Evolutionary conservation across 177 flowering plant species (phyloP), one percentile per base, ranked within the genome.

Genomic region (Telopea speciosissima): DNA sequence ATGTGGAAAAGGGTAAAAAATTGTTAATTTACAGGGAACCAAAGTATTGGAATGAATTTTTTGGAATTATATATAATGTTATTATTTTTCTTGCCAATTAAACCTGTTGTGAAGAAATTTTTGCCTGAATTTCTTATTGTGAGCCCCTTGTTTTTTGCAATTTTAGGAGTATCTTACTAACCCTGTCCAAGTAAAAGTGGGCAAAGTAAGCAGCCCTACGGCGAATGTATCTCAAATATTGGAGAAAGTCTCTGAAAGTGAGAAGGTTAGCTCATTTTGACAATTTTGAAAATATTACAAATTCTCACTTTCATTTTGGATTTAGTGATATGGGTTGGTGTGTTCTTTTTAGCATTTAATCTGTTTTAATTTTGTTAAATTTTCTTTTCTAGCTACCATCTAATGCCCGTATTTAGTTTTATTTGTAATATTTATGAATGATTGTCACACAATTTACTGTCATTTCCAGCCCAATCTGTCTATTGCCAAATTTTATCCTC

Each of bases 191-290:
- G 88, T 87, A 44, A 87, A 84, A 81, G 88, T 87, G 69, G 90
- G 90, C 63, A 85, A 84, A 83, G 90, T 85, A 22, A 85, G 88
- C 69, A 79, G 85, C 72, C 90, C 90, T n/a, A 87, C 88, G 22
- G 83, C 85, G 26, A 87, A 85, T 77, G 88, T 87, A 24, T 76
- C 82, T 63, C 90, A 87, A 72, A 45, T 69, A 42, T 71, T 87
- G 81, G 80, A 80, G 82, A 87, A 83, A 76, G 82, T 81, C 68
- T 61, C 81, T 68, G 88, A 85, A 66, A 81, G 64, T 81, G 90
- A 87, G 71, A 85, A 87, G 90, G 90, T 87, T 73, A 66, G 77
- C 17, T 71, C 69, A 56, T 62, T 49, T 52, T 59, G 40, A 44
- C 40, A 56, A 13, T 25, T 25, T 5, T 54, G 58, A 61, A 69